Evolutionary conservation across 768 basidiomycete genomes (phyloP).

Genomic region (Lanmaoa rubissima): DNA sequence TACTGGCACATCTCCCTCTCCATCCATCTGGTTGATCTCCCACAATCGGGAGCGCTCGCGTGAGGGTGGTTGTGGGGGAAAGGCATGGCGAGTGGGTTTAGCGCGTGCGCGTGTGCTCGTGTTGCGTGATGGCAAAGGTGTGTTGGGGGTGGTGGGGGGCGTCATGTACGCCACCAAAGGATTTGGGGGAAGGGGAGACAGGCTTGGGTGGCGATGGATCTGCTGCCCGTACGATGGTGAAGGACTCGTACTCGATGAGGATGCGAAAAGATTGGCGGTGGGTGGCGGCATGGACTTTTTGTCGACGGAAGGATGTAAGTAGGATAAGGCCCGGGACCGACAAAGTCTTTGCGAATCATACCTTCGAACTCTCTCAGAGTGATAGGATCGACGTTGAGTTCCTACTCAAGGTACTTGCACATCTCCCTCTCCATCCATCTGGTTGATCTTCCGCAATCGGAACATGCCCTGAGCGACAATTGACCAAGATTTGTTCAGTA

Average conservation of each 20-base stretch:
- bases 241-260: constrained; percentile 30
- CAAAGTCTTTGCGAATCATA: constrained; percentile 60
- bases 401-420: constrained; percentile 91
- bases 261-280: constrained; percentile 32
- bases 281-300: constrained; percentile 53
- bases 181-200: no score
- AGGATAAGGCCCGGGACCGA: constrained; percentile 54
- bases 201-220: no score
- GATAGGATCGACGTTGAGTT: constrained; percentile 79
- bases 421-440: constrained; percentile 82
- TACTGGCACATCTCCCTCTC: no score
- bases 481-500: constrained; percentile 92
- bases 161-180: constrained; percentile 26
- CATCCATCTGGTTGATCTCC: no score
- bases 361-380: no score
- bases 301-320: constrained; percentile 61
- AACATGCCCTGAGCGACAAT: constrained; percentile 91
- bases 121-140: constrained; percentile 54
- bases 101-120: no score
- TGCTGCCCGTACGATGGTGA: constrained; percentile 29
- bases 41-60: no score
- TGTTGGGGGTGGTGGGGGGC: constrained; percentile 46
- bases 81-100: no score
- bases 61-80: no score
- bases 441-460: constrained; percentile 69